Conservation (phyloP, 2,329 filamentous ascomycete species). For the Colletotrichum sp. region DNA sequence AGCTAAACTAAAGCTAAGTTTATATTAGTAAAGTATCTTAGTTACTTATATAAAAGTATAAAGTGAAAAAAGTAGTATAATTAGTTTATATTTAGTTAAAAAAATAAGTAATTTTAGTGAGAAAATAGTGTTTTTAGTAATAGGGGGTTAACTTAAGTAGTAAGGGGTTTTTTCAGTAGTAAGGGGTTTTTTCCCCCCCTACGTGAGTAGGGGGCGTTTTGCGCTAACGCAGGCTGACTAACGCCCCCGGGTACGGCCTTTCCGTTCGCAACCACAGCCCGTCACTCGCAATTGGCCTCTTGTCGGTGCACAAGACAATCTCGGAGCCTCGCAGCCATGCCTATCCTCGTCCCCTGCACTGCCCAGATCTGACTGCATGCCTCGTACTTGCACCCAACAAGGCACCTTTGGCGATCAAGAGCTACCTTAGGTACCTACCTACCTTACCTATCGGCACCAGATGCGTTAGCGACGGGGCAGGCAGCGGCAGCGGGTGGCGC, state of each 20-base stretch:
- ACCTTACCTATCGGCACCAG: background rate
- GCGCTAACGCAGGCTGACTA: too few species aligned
- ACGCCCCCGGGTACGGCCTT: background rate
- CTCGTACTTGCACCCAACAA: background rate
- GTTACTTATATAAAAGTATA: too few species aligned
- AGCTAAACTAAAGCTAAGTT: too few species aligned
- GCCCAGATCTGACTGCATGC: constrained; percentile 16
- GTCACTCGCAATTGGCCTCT: background rate
- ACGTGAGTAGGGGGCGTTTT: too few species aligned
- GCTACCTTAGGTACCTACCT: background rate
- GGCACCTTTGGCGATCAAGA: background rate
- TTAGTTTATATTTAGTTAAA: too few species aligned
- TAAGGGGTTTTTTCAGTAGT: too few species aligned
- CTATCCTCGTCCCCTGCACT: background rate
- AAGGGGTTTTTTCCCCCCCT: too few species aligned
- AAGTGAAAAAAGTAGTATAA: too few species aligned
- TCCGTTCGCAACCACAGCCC: background rate
- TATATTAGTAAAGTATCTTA: too few species aligned
- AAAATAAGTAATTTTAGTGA: too few species aligned
- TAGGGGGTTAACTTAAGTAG: too few species aligned
- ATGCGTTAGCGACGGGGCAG: background rate
- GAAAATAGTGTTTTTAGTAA: too few species aligned
- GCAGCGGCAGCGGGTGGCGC: constrained; percentile 15
- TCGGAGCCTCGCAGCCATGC: background rate
- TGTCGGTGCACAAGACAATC: background rate